Conservation (phyloP, 2,329 filamentous ascomycete genomes). For the Colletotrichum sp. region DNA sequence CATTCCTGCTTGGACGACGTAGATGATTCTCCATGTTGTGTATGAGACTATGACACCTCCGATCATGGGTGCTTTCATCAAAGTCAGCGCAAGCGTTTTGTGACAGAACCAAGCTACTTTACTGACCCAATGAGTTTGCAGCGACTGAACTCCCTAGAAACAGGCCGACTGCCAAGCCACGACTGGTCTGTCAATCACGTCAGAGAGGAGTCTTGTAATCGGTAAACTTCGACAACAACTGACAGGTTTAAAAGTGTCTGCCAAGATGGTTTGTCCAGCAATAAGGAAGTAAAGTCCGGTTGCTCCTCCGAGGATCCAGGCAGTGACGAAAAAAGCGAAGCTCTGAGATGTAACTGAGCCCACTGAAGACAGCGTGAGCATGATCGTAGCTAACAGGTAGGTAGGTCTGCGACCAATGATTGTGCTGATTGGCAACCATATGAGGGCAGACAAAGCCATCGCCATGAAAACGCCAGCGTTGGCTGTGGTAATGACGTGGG, state of each 20-base stretch:
- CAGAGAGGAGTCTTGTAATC: rapidly evolving
- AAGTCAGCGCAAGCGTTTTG: background rate
- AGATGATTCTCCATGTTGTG: background rate
- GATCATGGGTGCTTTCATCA: background rate
- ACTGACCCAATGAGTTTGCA: background rate
- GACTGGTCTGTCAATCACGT: background rate
- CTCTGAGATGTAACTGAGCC: background rate
- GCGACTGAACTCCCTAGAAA: background rate
- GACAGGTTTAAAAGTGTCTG: background rate
- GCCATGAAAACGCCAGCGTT: conserved; percentile 77
- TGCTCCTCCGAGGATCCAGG: background rate
- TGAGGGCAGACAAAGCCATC: conserved; percentile 72
- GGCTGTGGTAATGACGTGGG: conserved; percentile 72
- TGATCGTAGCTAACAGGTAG: background rate
- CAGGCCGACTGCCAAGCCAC: background rate
- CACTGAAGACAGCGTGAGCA: background rate
- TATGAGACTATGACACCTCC: background rate
- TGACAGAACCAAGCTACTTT: no score
- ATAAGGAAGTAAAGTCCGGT: background rate
- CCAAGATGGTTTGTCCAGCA: background rate
- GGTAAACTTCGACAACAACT: background rate
- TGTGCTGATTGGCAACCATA: conserved; percentile 74
- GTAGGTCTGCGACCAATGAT: background rate
- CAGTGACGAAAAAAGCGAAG: background rate
- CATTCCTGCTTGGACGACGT: background rate